These are phyloP conservation scores for Pogostemon cablin DNA, from an alignment of 257 asterid species.

Conservation along the genomic window DNA sequence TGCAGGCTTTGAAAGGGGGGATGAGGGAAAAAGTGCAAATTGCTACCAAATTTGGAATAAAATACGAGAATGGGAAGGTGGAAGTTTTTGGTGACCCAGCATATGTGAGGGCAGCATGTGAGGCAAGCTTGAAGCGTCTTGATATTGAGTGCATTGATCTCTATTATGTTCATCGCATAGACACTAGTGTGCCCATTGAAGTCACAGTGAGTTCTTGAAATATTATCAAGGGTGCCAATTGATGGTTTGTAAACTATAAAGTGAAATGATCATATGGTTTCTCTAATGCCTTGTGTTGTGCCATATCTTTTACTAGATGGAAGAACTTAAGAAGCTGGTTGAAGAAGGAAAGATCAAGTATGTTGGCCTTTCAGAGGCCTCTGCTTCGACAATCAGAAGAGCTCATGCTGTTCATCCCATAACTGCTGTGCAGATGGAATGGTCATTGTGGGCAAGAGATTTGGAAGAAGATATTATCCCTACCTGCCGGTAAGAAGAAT, in stretches of 20 bases:
- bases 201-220: conserved; percentile 39
- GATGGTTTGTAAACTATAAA: background rate
- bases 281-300: background rate
- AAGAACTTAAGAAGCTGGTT: conserved; percentile 65
- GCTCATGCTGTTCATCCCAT: conserved; percentile 73
- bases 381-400: conserved; percentile 63
- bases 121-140: conserved; percentile 55
- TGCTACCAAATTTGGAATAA: conserved; percentile 49
- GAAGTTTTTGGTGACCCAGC: conserved; percentile 44
- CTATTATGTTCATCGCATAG: conserved; percentile 51
- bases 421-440: conserved; percentile 63
- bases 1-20: conserved; percentile 49
- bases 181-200: conserved; percentile 50
- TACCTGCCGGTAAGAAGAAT: conserved; percentile 11
- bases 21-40: conserved; percentile 48
- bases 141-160: conserved; percentile 53
- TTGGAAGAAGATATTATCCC: conserved; percentile 50
- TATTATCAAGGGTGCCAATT: background rate
- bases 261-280: background rate
- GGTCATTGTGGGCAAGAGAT: conserved; percentile 67
- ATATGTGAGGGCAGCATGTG: conserved; percentile 48
- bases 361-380: conserved; percentile 73
- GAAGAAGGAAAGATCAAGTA: conserved; percentile 72
- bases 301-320: conserved; percentile 41
- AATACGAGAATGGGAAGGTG: conserved; percentile 31